Conservation (phyloP, 352 stramenopile species). For the Globisporangium polare region DNA sequence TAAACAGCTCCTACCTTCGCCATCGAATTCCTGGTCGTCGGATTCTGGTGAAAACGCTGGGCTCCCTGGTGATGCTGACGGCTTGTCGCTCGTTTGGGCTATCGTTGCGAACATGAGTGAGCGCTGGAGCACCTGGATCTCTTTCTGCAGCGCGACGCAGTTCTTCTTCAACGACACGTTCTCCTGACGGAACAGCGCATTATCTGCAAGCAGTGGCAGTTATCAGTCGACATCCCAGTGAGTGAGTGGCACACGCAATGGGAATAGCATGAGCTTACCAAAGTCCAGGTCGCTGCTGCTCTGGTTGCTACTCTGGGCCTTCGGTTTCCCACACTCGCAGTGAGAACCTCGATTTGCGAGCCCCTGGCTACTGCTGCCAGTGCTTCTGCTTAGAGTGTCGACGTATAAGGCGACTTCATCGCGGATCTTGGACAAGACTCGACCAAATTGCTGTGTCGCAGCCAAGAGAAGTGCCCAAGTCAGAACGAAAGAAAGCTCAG, state of each 20-base stretch:
- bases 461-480: too few relatives aligned
- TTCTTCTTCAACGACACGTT: slow-evolving; percentile 50
- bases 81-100: not conserved
- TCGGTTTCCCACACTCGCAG: slow-evolving; percentile 3
- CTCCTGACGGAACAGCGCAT: slow-evolving; percentile 44
- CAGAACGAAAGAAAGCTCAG: too few relatives aligned
- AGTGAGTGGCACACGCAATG: not conserved
- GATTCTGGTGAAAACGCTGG: not conserved
- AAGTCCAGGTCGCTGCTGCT: slow-evolving; percentile 23
- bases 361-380: not conserved
- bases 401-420: slow-evolving; percentile 60
- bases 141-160: slow-evolving; percentile 40
- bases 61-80: not conserved
- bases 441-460: slow-evolving; percentile 45
- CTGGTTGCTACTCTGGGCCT: slow-evolving; percentile 6
- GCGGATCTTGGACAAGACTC: slow-evolving; percentile 49
- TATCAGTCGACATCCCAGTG: not conserved
- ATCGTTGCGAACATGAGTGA: slow-evolving; percentile 20
- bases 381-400: slow-evolving; percentile 20
- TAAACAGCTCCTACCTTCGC: slow-evolving; percentile 2
- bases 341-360: not conserved
- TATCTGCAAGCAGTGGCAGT: slow-evolving; percentile 23
- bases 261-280: slow-evolving; percentile 6
- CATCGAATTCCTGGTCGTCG: slow-evolving; percentile 11
- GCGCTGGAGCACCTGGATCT: slow-evolving; percentile 44